These are phyloP conservation scores for Aspergillus candidus DNA, from an alignment of 2,329 filamentous ascomycete genomes.

Conservation along the genomic window DNA sequence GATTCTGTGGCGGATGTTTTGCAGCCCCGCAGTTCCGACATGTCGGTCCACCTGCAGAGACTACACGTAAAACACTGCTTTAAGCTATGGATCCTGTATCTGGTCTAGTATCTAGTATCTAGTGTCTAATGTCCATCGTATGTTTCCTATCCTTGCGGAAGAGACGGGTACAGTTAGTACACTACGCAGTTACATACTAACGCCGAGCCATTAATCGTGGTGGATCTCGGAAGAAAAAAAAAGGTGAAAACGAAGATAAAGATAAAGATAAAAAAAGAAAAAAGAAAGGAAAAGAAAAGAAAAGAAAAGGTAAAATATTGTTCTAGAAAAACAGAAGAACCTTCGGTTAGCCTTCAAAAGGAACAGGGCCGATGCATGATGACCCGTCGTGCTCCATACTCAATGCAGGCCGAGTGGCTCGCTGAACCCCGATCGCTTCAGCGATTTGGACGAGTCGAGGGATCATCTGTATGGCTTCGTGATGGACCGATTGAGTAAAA, in stretches of 20 bases:
- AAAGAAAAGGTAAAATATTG: neutral
- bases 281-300: neutral
- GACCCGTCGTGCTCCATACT: neutral
- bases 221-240: conserved; percentile 5
- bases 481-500: neutral
- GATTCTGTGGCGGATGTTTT: neutral
- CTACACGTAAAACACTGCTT: neutral
- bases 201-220: neutral
- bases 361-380: neutral
- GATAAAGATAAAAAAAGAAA: neutral
- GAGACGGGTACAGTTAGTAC: conserved; percentile 1
- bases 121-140: too few species aligned
- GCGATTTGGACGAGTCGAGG: conserved; percentile 1
- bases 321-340: conserved; percentile 10
- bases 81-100: neutral
- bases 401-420: too few species aligned
- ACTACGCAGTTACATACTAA: conserved; percentile 2
- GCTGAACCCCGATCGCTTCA: neutral
- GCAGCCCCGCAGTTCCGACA: conserved; percentile 14
- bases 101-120: too few species aligned
- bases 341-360: neutral
- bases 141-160: neutral
- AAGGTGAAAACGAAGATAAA: neutral
- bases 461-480: neutral
- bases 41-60: conserved; percentile 10